phyloP scores from a whole-genome alignment of 129 eudicot genomes.

The Deinandra increscens region DNA sequence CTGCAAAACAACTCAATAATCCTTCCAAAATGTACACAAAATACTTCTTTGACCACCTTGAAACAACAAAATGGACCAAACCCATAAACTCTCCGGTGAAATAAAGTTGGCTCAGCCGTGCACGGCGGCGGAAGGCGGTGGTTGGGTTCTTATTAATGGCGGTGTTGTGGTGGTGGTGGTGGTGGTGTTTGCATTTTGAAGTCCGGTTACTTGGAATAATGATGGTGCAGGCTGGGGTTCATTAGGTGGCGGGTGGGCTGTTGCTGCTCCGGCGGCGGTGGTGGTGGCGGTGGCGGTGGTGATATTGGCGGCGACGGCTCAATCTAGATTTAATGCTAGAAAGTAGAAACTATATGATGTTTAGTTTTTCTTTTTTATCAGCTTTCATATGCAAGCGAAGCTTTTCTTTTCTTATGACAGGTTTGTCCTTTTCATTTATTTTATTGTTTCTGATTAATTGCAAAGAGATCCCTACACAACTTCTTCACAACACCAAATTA shows the following conservation, averaged over 20 bases:
- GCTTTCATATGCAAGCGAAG: conserved; percentile 33
- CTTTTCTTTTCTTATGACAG: conserved; percentile 27
- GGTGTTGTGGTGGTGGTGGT: conserved; percentile 15
- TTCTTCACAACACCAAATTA: conserved; percentile 3
- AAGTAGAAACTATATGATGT: conserved; percentile 16
- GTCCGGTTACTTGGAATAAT: conserved; percentile 4
- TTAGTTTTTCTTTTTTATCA: conserved; percentile 28
- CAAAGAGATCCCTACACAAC: conserved; percentile 15
- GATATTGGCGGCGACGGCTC: conserved; percentile 45
- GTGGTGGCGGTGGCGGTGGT: conserved; percentile 25
- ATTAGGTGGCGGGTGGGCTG: neutral
- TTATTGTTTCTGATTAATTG: conserved; percentile 2
- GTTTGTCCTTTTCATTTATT: conserved; percentile 28
- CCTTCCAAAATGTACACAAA: conserved; percentile 25
- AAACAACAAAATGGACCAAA: conserved; percentile 16
- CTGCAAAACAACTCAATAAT: neutral
- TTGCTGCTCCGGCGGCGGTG: conserved; percentile 1
- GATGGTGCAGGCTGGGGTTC: conserved; percentile 8
- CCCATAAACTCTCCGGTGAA: neutral
- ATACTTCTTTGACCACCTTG: conserved; percentile 16
- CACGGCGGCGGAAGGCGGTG: conserved; percentile 12
- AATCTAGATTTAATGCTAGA: conserved; percentile 39
- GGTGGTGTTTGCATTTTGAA: conserved; percentile 9
- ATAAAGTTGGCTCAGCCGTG: neutral
- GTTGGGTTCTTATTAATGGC: no score